These are phyloP conservation scores for Fistulifera pelliculosa DNA, from an alignment of 108 stramenopile species.

Conservation along the genomic window DNA sequence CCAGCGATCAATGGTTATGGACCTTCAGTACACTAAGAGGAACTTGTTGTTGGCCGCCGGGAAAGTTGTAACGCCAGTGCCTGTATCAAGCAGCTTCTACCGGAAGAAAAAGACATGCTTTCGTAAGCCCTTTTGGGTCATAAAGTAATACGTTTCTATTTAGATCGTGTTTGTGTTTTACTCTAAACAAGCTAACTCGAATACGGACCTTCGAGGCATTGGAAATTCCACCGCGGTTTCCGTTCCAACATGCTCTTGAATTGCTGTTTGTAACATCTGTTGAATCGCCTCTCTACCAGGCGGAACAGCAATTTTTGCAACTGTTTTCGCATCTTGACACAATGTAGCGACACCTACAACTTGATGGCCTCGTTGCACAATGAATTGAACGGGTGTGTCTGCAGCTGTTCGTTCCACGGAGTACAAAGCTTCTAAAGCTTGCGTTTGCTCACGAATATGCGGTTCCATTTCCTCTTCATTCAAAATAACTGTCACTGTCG, in stretches of 20 bases:
- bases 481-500: conserved; percentile 43
- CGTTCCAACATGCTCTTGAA: too few relatives aligned
- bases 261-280: too few relatives aligned
- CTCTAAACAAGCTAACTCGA: too few relatives aligned
- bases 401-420: not conserved
- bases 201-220: too few relatives aligned
- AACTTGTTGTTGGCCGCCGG: conserved; percentile 76
- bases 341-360: conserved; percentile 60
- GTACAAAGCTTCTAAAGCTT: conserved; percentile 7
- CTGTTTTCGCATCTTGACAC: conserved; percentile 33
- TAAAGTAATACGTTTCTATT: too few relatives aligned
- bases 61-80: conserved; percentile 38
- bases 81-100: not conserved
- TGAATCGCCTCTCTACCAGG: conserved; percentile 11
- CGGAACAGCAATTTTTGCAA: conserved; percentile 58
- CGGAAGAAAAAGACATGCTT: too few relatives aligned
- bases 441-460: conserved; percentile 7
- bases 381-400: conserved; percentile 12
- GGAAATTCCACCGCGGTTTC: too few relatives aligned
- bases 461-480: conserved; percentile 39
- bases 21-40: conserved; percentile 73
- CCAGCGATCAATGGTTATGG: conserved; percentile 46
- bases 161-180: too few relatives aligned
- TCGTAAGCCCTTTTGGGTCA: too few relatives aligned
- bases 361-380: conserved; percentile 62